Evolutionary conservation across 345 rosid genomes (phyloP).

Genomic region (Aethionema arabicum): DNA sequence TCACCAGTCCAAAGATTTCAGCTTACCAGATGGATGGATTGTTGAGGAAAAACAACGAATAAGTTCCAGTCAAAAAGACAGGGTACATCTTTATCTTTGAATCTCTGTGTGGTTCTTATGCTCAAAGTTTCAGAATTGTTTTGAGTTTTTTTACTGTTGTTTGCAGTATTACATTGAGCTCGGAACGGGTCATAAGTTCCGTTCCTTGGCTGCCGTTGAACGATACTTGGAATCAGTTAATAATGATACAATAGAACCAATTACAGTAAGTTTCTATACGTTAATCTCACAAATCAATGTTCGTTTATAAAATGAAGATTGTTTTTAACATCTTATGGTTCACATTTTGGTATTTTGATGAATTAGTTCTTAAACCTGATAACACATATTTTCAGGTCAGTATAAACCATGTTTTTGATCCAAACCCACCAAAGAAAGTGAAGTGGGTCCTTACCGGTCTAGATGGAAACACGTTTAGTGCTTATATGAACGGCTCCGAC

Average conservation of each 20-base stretch:
- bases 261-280: background rate
- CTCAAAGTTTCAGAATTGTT: conserved; percentile 2
- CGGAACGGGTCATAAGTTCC: conserved; percentile 47
- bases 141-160: conserved; percentile 10
- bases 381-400: conserved; percentile 23
- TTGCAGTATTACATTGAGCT: conserved; percentile 55
- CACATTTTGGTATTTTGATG: background rate
- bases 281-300: background rate
- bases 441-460: conserved; percentile 63
- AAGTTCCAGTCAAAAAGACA: conserved; percentile 23
- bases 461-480: conserved; percentile 42
- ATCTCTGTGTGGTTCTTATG: conserved; percentile 5
- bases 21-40: conserved; percentile 36
- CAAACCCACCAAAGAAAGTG: conserved; percentile 43
- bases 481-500: conserved; percentile 40
- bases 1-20: conserved; percentile 25
- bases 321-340: background rate
- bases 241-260: conserved; percentile 17
- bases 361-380: conserved; percentile 2
- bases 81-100: conserved; percentile 13
- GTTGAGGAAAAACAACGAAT: conserved; percentile 27
- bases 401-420: conserved; percentile 18
- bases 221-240: conserved; percentile 36
- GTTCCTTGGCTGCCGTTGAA: conserved; percentile 48
- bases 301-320: background rate